phyloP scores from a whole-genome alignment of 2,329 filamentous ascomycete species.

The Colletotrichum sp. region DNA sequence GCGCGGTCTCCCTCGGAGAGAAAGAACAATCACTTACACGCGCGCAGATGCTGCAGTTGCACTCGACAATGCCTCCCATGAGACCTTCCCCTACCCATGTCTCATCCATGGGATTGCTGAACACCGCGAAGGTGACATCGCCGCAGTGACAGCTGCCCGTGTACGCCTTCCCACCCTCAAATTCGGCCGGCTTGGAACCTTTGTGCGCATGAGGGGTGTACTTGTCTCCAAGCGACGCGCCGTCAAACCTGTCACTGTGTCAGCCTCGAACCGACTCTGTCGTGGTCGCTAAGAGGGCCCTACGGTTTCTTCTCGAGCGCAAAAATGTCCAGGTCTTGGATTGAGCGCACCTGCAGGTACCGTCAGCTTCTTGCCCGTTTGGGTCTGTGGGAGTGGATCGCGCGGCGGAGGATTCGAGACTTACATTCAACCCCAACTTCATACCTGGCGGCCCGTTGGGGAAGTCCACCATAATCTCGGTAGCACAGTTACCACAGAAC shows the following conservation, averaged over 20 bases:
- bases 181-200: conserved; percentile 43
- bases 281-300: conserved; percentile 17
- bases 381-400: not conserved
- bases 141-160: conserved; percentile 61
- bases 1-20: not conserved
- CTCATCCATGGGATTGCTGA: conserved; percentile 45
- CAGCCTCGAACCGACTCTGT: not conserved
- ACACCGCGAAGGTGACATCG: conserved; percentile 47
- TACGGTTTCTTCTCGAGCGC: conserved; percentile 40
- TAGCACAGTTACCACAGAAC: conserved; percentile 60
- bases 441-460: conserved; percentile 30
- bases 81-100: conserved; percentile 23
- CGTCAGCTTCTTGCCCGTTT: not conserved
- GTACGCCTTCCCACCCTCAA: conserved; percentile 45
- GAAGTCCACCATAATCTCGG: conserved; percentile 39
- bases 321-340: conserved; percentile 51
- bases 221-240: conserved; percentile 30
- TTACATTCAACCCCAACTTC: conserved; percentile 47
- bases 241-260: conserved; percentile 40
- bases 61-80: conserved; percentile 38
- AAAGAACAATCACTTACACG: conserved; percentile 33
- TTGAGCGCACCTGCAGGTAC: conserved; percentile 38
- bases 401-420: conserved; percentile 14
- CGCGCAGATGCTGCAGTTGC: conserved; percentile 57
- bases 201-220: conserved; percentile 42